Percentiles rank a stretch among this genome's conserved stretches.
These are phyloP conservation scores for Teratosphaeriaceae sp. DNA, from an alignment of 2,329 filamentous ascomycete genomes.

Conservation along the genomic window DNA sequence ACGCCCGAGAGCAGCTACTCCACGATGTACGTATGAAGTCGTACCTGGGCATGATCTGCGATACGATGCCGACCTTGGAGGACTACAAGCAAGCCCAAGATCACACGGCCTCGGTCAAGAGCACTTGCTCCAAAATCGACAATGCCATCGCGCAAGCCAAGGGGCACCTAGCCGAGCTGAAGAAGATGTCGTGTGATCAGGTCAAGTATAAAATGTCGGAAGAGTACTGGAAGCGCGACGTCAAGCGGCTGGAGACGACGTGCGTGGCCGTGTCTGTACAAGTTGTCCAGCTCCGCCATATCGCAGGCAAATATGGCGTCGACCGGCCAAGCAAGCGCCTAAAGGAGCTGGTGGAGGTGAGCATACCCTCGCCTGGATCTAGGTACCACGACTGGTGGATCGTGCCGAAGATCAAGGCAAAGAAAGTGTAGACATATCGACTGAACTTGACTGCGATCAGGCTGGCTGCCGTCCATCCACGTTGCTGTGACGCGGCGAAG, in stretches of 20 bases:
- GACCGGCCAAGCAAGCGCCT: no score
- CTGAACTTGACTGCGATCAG: no score
- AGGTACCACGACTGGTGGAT: conserved; percentile 42
- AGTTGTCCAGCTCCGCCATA: conserved; percentile 16
- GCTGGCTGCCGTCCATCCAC: no score
- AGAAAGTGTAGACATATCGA: not conserved
- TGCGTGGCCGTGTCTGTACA: conserved; percentile 26
- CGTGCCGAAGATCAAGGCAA: conserved; percentile 35
- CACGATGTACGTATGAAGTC: conserved; percentile 86
- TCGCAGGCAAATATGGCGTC: conserved; percentile 18
- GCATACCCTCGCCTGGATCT: conserved; percentile 31
- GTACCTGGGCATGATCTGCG: conserved; percentile 62
- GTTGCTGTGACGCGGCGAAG: no score
- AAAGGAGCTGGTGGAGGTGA: conserved; percentile 24
- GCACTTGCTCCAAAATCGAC: conserved; percentile 12
- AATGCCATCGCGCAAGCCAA: conserved; percentile 28
- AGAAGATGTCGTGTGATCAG: conserved; percentile 28
- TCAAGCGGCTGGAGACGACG: conserved; percentile 28
- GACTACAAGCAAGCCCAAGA: conserved; percentile 42
- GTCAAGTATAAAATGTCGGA: conserved; percentile 32
- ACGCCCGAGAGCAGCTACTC: conserved; percentile 60
- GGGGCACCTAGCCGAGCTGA: conserved; percentile 29
- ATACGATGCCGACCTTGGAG: conserved; percentile 58
- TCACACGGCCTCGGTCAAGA: not conserved
- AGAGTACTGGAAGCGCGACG: conserved; percentile 27